A percentile compares a stretch with the other conserved stretches of the same genome.
Evolutionary conservation across 495 filamentous ascomycete species (phyloP).

Genomic region (Aspergillus bertholletiae): DNA sequence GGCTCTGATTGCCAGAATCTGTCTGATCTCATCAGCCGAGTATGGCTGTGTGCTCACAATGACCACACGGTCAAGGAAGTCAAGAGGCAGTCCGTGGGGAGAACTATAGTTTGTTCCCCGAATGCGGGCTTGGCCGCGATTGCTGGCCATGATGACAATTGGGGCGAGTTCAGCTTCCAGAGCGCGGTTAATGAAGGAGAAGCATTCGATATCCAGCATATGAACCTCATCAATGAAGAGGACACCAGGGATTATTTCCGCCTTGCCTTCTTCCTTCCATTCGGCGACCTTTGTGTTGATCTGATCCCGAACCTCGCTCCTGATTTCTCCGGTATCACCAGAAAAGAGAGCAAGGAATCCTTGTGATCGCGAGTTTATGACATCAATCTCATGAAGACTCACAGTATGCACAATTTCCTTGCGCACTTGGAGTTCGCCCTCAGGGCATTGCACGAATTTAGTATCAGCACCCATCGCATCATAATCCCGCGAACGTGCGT

Average conservation of each 20-base stretch:
- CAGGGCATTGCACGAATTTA: slow-evolving; percentile 97
- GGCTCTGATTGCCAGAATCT: slow-evolving; percentile 86
- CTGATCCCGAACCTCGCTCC: slow-evolving; percentile 94
- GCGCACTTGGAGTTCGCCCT: slow-evolving; percentile 95
- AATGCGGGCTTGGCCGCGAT: slow-evolving; percentile 87
- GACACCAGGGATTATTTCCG: slow-evolving; percentile 94
- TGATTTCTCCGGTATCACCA: slow-evolving; percentile 96
- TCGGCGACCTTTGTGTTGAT: slow-evolving; percentile 98
- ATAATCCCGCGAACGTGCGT: slow-evolving; percentile 92
- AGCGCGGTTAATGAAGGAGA: slow-evolving; percentile 96
- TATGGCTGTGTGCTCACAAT: slow-evolving; percentile 97
- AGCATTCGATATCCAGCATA: slow-evolving; percentile 99
- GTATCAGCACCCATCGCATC: slow-evolving; percentile 99
- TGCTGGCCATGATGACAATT: slow-evolving; percentile 99
- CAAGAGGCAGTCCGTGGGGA: slow-evolving; percentile 89
- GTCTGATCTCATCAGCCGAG: slow-evolving; percentile 74
- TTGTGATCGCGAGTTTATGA: slow-evolving; percentile 97
- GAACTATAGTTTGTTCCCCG: slow-evolving; percentile 88
- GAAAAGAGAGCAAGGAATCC: slow-evolving; percentile 96
- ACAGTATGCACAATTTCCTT: slow-evolving; percentile 97
- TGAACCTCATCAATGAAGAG: slow-evolving; percentile 99
- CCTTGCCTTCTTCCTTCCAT: slow-evolving; percentile 99
- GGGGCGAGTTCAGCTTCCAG: slow-evolving; percentile 90
- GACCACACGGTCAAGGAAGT: slow-evolving; percentile 93
- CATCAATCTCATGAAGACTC: slow-evolving; percentile 95